Base-by-base conservation (phyloP, 2,329 filamentous ascomycete genomes). In the Ophiostoma ips region DNA sequence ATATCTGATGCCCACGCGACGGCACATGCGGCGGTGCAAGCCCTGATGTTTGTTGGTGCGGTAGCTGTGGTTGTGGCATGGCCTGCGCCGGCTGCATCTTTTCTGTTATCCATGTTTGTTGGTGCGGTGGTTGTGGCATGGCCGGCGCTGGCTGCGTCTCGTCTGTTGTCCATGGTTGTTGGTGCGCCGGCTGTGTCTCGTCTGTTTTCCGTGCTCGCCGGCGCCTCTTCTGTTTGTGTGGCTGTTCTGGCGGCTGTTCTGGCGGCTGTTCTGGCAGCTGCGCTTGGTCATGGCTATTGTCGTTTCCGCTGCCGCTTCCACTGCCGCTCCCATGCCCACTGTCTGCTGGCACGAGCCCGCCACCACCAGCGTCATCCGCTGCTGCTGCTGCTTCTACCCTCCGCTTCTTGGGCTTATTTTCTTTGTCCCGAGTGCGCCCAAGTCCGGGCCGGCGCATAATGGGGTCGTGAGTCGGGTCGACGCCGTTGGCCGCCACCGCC, bases 391-490 rank as follows among this genome's bases (percentile, higher is more conserved):
- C 62, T n/a, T n/a, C n/a, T n/a, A n/a, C n/a, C n/a, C n/a, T n/a
- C n/a, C n/a, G n/a, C 37, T 64, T 62, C 58, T 77, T 79, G 24
- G 24, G 8, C 28, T 28, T 24, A 13, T 28, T 15, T 41, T 41
- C 49, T 69, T 66, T 0, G 73, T 72, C n/a, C 7, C 76, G 67
- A 2, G 75, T 73, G 41, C 76, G 69, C 12, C 76, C 75, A 3
- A 76, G 76, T 0, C 76, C 76, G 4, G 76, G 76, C 24, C 76
- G 69, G 15, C 76, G 68, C n/a, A 74, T 79, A 57, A 79, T 78
- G 47, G 76, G 76, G 51, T 79, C 78, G 55, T 66, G 49, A 0
- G 70, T 71, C 9, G 76, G 76, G 57, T 79, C 75, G 50, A 64
- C 37, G 52, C 64, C 69, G 38, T 65, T 62, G 19, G 54, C 43